These are phyloP conservation scores for Canariomyces notabilis DNA, from an alignment of 2,329 filamentous ascomycete genomes.

Conservation along the genomic window DNA sequence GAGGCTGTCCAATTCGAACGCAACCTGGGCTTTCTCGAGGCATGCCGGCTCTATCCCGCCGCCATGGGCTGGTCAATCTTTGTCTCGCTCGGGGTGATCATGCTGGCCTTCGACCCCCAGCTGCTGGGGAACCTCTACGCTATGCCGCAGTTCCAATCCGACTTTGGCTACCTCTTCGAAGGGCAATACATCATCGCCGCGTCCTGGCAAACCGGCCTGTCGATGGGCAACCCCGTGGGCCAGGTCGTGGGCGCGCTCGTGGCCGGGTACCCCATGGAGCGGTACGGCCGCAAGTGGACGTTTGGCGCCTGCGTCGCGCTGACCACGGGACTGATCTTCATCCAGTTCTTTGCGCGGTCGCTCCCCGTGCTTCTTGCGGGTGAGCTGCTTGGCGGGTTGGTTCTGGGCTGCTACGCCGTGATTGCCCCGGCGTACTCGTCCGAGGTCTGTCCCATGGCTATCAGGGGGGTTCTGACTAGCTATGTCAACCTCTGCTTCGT, in stretches of 20 bases:
- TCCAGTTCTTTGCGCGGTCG: slow-evolving; percentile 57
- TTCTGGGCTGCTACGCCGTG: slow-evolving; percentile 57
- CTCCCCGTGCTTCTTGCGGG: slow-evolving; percentile 53
- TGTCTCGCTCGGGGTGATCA: slow-evolving; percentile 56
- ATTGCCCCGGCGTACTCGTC: slow-evolving; percentile 55
- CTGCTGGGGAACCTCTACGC: slow-evolving; percentile 59
- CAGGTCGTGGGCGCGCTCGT: slow-evolving; percentile 52
- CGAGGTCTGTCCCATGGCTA: slow-evolving; percentile 39
- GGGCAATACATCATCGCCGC: slow-evolving; percentile 39
- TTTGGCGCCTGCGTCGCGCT: slow-evolving; percentile 40
- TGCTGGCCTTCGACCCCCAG: slow-evolving; percentile 61
- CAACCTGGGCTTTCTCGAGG: slow-evolving; percentile 34
- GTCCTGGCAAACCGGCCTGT: slow-evolving; percentile 43
- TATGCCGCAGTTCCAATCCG: slow-evolving; percentile 50
- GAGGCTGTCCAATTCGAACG: too few species aligned
- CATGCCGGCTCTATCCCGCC: slow-evolving; percentile 39
- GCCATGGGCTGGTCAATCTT: slow-evolving; percentile 53
- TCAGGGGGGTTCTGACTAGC: slow-evolving; percentile 40
- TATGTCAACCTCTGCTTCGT: slow-evolving; percentile 42
- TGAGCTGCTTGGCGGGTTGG: slow-evolving; percentile 56
- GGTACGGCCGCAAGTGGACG: slow-evolving; percentile 41
- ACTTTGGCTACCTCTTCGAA: slow-evolving; percentile 50
- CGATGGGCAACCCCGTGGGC: slow-evolving; percentile 52
- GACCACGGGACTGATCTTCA: slow-evolving; percentile 52
- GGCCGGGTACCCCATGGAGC: slow-evolving; percentile 43